Evolutionary conservation across 305 asterid species (phyloP), one percentile per base, ranked within the genome.

Genomic region (Ajuga reptans): DNA sequence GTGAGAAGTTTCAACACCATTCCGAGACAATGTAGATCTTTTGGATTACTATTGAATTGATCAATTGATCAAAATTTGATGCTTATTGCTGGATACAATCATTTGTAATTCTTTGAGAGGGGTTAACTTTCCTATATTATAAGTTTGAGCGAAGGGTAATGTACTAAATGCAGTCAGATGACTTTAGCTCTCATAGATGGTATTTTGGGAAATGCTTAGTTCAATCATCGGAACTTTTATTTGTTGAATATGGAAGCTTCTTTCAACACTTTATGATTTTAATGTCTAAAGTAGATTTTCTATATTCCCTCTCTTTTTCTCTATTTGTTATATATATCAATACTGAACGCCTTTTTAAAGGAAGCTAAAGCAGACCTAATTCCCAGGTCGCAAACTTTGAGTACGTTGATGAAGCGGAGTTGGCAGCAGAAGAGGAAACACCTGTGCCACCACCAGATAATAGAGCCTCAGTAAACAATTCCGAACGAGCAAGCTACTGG

Each of bases 381-480:
- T 65, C 68, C 5, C 82, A 93, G 99, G 99, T 93, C 66, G 99
- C 99, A 67, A 93, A 93, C 79, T 93, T 88, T 81, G 95, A 90
- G 84, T 93, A 88, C 49, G 81, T 90, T 43, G 95, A 93, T 14
- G 95, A 90, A 80, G 86, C 78, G 4, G 93, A 82, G 82, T 72
- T 86, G 73, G 81, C 86, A 64, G 84, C 77, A 5, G 97, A 90
- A 75, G 95, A 86, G 77, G 97, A 90, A 82, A 73, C 79, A 50
- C 83, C 85, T 50, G 80, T 71, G 59, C 74, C 85, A 43, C 79
- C 83, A 56, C 71, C 74, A 8, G 99, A 88, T 72, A 83, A 56
- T 66, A 90, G 76, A 81, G 79, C 85, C 37, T 77, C 95, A 27
- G 81, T 64, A 55, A 88, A 81, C 86, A 92, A 82, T 87, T 64